These are phyloP conservation scores for Hymenoscyphus fraxineus DNA, from an alignment of 2,329 filamentous ascomycete species.

Conservation along the genomic window DNA sequence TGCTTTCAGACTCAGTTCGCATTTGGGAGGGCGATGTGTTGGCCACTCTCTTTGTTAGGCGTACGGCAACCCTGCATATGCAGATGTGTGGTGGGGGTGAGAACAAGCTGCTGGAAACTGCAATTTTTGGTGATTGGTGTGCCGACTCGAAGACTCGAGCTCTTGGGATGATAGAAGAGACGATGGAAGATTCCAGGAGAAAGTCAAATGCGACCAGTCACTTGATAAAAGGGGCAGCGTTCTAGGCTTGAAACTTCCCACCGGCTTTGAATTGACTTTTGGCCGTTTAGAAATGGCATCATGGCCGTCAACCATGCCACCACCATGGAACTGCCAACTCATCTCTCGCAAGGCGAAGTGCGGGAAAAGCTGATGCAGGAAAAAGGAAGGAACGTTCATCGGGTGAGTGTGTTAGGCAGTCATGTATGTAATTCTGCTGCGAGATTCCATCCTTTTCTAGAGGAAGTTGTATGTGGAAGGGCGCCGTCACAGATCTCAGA, in stretches of 20 bases:
- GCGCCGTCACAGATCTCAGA: neutral
- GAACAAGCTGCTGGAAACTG: slow-evolving; percentile 16
- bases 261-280: neutral
- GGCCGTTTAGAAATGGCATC: neutral
- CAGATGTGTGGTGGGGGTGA: slow-evolving; percentile 25
- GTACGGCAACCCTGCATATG: slow-evolving; percentile 27
- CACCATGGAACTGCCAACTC: slow-evolving; percentile 2
- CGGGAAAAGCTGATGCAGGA: neutral
- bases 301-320: neutral
- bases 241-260: neutral
- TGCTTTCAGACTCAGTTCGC: slow-evolving; percentile 18
- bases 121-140: slow-evolving; percentile 16
- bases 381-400: slow-evolving; percentile 6
- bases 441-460: neutral
- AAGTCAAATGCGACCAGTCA: neutral
- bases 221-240: neutral
- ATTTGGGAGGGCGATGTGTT: slow-evolving; percentile 30
- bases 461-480: neutral
- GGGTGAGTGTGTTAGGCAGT: slow-evolving; percentile 6
- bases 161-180: neutral
- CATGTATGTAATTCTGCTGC: neutral
- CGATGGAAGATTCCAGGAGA: neutral
- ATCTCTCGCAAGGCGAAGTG: neutral
- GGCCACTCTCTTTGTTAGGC: slow-evolving; percentile 27
- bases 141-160: slow-evolving; percentile 5